Conservation (phyloP, 2,329 filamentous ascomycete species). For the Coniochaeta prunicola region DNA sequence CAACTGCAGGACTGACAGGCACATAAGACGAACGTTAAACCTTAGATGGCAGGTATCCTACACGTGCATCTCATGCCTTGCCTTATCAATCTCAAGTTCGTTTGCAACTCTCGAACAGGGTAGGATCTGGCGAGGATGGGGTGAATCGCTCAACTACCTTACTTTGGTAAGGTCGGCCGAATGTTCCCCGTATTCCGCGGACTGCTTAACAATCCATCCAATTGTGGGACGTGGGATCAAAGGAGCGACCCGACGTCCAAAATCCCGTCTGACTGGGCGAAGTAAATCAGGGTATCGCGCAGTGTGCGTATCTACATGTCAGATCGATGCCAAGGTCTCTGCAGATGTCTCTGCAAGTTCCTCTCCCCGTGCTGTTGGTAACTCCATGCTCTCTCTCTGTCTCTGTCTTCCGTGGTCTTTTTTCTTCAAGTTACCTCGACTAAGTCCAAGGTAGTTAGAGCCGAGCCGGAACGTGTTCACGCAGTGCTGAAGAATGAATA, state of each 20-base stretch:
- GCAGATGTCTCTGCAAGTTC: background rate
- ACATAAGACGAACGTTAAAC: background rate
- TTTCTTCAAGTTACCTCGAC: too few relatives aligned
- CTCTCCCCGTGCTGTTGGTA: background rate
- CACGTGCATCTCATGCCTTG: background rate
- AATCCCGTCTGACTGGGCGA: background rate
- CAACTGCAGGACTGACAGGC: background rate
- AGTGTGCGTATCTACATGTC: background rate
- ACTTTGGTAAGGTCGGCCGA: slow-evolving; percentile 1
- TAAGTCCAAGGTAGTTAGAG: too few relatives aligned
- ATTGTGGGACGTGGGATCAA: background rate
- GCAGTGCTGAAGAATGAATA: background rate
- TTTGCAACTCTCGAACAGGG: background rate
- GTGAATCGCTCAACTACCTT: too few relatives aligned
- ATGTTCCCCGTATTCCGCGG: background rate
- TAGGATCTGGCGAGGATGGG: too few relatives aligned
- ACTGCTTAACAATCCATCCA: background rate
- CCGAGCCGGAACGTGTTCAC: too few relatives aligned
- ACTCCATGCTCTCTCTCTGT: too few relatives aligned
- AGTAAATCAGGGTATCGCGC: too few relatives aligned
- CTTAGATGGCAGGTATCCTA: background rate
- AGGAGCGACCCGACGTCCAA: background rate
- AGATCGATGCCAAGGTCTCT: background rate
- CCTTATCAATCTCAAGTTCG: background rate
- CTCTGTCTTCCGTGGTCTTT: too few relatives aligned